Base-by-base conservation (phyloP, 2,329 filamentous ascomycete genomes). In the Sordariomycetes sp. region DNA sequence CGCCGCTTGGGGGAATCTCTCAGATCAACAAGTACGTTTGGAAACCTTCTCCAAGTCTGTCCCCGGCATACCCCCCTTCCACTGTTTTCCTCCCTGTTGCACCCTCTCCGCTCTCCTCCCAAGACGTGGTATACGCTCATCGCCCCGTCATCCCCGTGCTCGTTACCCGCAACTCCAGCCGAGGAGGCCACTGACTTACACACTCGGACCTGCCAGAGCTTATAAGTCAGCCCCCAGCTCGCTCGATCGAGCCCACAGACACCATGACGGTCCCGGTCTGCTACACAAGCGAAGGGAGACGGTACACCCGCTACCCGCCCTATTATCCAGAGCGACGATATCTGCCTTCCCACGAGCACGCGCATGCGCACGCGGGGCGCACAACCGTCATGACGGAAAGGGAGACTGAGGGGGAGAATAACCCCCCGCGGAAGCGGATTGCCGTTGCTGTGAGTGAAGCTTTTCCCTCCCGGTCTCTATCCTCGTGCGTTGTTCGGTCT, bases 391-490 rank as follows among this genome's bases (percentile, higher is more conserved):
- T 76, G 72, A 62, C 69, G 17, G 74, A 76, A 53, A 63, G 68
- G 48, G 55, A 72, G 34, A 50, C 63, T 24, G 74, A 76, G 7
- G 66, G 72, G 1, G 73, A 78, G 12, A 65, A 69, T 10, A 64
- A 72, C 1, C 72, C 74, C 13, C 75, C 78, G 59, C 71, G 79
- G 54, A 82, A 82, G 70, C 73, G 80, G 42, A 82, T 82, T 62
- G 75, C 79, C 28, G 78, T 83, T 60, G 80, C 80, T 59, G 80
- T 83, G 71, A 71, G 79, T 69, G n/a, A 13, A 32, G n/a, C 2
- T 50, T 10, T 50, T 20, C n/a, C 28, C 28, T 32, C n/a, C n/a
- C 8, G 28, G 8, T 32, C 24, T 50, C 3, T 45, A 5, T 10
- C 8, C n/a, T 20, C 20, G n/a, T 50, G 45, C 20, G 45, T 8